phyloP scores from a whole-genome alignment of 352 stramenopile species.

The Pythium folliculosum region DNA sequence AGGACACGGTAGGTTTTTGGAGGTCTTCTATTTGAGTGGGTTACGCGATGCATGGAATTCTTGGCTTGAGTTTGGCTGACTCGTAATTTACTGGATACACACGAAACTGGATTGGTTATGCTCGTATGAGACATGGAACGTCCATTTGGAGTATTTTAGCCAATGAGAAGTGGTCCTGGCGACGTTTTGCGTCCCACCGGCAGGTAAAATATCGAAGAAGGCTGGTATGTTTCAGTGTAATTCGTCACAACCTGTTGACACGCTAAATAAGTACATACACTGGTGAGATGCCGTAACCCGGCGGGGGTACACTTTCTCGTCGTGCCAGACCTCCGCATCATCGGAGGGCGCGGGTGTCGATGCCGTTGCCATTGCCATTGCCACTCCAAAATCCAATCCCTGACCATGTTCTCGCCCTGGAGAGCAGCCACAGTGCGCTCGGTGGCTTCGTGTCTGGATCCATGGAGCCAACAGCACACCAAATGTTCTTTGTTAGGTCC shows the following conservation, averaged over 20 bases:
- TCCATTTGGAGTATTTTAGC: background rate
- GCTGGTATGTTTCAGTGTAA: background rate
- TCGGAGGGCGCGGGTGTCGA: too few species aligned
- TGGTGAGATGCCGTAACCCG: too few species aligned
- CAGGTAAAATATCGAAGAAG: background rate
- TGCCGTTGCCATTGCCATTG: too few species aligned
- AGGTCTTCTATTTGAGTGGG: background rate
- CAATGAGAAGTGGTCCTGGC: background rate
- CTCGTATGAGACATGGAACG: background rate
- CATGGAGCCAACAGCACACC: too few species aligned
- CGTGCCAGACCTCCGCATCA: too few species aligned
- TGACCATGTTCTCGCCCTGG: too few species aligned
- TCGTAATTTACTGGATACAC: conserved; percentile 3
- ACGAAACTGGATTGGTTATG: background rate
- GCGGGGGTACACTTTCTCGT: background rate
- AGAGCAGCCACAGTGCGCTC: too few species aligned
- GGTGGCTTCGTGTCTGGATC: too few species aligned
- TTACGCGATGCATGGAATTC: background rate
- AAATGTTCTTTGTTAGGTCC: too few species aligned
- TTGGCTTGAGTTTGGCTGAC: background rate
- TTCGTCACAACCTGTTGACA: background rate
- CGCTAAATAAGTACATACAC: too few species aligned
- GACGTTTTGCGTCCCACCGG: background rate
- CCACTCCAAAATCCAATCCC: too few species aligned
- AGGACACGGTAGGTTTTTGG: background rate